These are phyloP conservation scores for Raphanus raphanistrum DNA, from an alignment of 345 rosid genomes.

Conservation along the genomic window DNA sequence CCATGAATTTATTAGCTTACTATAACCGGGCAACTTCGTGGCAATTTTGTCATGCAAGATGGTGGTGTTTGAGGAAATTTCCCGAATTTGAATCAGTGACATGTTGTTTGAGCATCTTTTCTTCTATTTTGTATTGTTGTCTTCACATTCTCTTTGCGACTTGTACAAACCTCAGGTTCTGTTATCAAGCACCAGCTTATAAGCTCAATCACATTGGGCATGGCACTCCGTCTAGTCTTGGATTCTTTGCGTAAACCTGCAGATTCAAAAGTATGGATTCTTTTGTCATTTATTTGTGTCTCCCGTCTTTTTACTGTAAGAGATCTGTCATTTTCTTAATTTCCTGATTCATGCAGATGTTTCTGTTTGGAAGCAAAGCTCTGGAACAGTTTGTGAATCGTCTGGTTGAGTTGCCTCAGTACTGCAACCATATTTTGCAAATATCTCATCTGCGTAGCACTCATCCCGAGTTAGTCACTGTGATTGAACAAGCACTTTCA, in stretches of 20 bases:
- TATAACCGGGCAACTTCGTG: too few species aligned
- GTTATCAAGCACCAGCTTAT: conserved; percentile 97
- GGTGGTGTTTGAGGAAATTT: not conserved
- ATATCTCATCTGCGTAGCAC: conserved; percentile 89
- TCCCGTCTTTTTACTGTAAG: not conserved
- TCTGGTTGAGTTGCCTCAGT: conserved; percentile 94
- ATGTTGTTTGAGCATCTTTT: conserved; percentile 3
- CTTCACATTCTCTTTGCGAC: conserved; percentile 3
- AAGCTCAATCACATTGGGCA: conserved; percentile 85
- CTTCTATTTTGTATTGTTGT: conserved; percentile 6
- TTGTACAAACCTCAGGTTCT: conserved; percentile 59
- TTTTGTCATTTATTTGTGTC: conserved; percentile 3
- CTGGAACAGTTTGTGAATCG: conserved; percentile 97
- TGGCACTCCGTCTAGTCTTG: conserved; percentile 89
- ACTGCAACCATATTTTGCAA: conserved; percentile 96
- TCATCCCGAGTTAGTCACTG: conserved; percentile 81
- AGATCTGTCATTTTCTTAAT: conserved; percentile 17
- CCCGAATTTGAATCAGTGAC: conserved; percentile 7
- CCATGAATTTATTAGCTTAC: not conserved
- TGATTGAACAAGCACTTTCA: conserved; percentile 82
- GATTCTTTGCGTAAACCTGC: conserved; percentile 97
- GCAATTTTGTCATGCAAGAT: too few species aligned
- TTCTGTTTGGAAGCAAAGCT: conserved; percentile 92
- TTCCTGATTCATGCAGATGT: conserved; percentile 62
- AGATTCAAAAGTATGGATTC: conserved; percentile 79